Evolutionary conservation across 2,329 filamentous ascomycete genomes (phyloP).

Genomic region (Phialophora verrucosa): DNA sequence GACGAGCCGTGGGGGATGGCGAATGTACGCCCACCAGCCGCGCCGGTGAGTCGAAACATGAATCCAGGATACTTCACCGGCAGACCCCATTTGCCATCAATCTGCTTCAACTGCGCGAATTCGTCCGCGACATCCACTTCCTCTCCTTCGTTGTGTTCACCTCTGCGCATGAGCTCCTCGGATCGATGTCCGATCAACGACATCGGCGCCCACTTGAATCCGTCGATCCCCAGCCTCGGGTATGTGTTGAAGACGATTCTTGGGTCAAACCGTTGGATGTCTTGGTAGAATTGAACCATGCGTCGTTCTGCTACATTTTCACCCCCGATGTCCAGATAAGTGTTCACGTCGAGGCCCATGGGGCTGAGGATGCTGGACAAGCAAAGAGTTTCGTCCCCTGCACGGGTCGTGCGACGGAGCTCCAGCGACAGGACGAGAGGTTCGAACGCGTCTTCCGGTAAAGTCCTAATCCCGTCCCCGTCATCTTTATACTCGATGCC

Average conservation of each 20-base stretch:
- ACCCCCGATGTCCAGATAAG: slow-evolving; percentile 1
- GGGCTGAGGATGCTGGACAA: slow-evolving; percentile 5
- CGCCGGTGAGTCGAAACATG: neutral
- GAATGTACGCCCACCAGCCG: neutral
- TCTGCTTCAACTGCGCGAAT: neutral
- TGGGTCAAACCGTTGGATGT: neutral
- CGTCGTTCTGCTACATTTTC: slow-evolving; percentile 7
- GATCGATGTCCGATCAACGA: slow-evolving; percentile 6
- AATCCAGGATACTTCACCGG: slow-evolving; percentile 3
- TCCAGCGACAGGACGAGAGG: neutral
- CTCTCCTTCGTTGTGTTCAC: slow-evolving; percentile 1
- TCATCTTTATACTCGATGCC: slow-evolving; percentile 1
- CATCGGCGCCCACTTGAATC: slow-evolving; percentile 6
- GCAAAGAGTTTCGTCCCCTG: neutral
- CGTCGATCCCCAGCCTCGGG: slow-evolving; percentile 1
- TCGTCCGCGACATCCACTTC: neutral
- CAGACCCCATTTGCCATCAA: slow-evolving; percentile 5
- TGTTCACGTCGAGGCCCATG: slow-evolving; percentile 1
- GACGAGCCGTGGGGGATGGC: neutral
- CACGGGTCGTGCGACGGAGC: slow-evolving; percentile 6
- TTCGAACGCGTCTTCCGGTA: slow-evolving; percentile 5
- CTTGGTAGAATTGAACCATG: slow-evolving; percentile 5
- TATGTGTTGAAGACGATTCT: slow-evolving; percentile 3
- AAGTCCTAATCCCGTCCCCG: neutral
- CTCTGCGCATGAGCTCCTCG: slow-evolving; percentile 2